Percentiles rank a stretch among this genome's conserved stretches.
These are phyloP conservation scores for Capniomyces stellatus DNA, from an alignment of 371 early-diverging fungal species.

Conservation along the genomic window DNA sequence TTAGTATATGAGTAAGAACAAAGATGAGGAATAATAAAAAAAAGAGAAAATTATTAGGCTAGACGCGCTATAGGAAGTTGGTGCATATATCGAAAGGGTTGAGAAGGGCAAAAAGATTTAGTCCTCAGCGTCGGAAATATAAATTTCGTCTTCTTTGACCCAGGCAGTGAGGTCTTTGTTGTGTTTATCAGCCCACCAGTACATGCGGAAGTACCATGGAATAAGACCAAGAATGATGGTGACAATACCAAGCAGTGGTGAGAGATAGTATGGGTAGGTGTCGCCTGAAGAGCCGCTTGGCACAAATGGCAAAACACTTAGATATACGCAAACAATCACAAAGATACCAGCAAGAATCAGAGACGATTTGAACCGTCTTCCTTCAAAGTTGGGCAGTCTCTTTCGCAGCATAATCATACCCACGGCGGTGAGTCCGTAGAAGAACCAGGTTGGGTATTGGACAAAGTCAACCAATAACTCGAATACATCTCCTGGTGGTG, in stretches of 20 bases:
- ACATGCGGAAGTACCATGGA: conserved; percentile 22
- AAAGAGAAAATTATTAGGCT: too few relatives aligned
- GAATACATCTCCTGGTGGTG: conserved; percentile 32
- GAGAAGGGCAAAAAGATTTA: too few relatives aligned
- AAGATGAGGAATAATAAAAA: too few relatives aligned
- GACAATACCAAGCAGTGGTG: conserved; percentile 21
- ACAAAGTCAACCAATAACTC: conserved; percentile 29
- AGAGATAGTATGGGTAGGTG: conserved; percentile 23
- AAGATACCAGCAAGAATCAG: conserved; percentile 19
- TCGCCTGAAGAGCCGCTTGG: conserved; percentile 6
- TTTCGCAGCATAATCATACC: conserved; percentile 20
- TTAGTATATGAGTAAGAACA: too few relatives aligned
- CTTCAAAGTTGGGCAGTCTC: conserved; percentile 15
- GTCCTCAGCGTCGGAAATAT: too few relatives aligned
- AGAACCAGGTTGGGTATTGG: conserved; percentile 33
- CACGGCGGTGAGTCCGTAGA: conserved; percentile 25
- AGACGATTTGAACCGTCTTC: conserved; percentile 17
- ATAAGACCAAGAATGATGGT: conserved; percentile 14
- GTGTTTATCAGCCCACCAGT: conserved; percentile 18
- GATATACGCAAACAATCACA: conserved; percentile 18
- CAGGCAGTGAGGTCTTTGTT: conserved; percentile 12
- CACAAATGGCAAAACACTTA: conserved; percentile 24
- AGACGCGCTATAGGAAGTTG: too few relatives aligned
- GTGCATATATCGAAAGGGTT: too few relatives aligned
- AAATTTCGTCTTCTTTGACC: conserved; percentile 13